Conservation (phyloP, 768 basidiomycete genomes). For the Termitomyces sp. region DNA sequence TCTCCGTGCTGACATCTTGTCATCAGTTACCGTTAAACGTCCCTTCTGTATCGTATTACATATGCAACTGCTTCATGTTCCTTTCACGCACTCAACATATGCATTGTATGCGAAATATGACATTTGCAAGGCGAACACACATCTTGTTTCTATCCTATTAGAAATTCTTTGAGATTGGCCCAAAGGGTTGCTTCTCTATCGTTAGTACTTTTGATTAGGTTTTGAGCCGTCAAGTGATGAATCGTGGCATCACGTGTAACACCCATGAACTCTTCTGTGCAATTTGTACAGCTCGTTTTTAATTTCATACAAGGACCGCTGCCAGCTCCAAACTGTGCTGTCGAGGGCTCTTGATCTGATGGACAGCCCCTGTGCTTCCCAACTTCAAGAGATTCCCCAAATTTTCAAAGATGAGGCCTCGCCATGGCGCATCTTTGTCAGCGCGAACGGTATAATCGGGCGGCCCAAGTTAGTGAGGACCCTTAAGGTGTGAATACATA, state of each 20-base stretch:
- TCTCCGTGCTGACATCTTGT: conserved; percentile 6
- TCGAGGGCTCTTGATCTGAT: neutral
- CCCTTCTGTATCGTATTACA: conserved; percentile 23
- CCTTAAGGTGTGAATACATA: conserved; percentile 34
- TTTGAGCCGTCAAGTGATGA: neutral
- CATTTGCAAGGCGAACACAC: neutral
- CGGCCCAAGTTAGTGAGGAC: conserved; percentile 48
- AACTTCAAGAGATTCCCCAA: conserved; percentile 1
- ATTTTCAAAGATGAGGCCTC: conserved; percentile 34
- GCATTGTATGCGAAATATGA: conserved; percentile 25
- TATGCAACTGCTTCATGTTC: conserved; percentile 39
- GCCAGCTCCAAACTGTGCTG: neutral
- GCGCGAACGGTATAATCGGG: conserved; percentile 43
- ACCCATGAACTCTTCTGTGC: neutral
- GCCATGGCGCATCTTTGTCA: conserved; percentile 48
- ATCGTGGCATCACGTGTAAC: neutral
- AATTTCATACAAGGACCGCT: neutral
- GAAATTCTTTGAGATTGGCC: neutral
- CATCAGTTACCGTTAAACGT: conserved; percentile 72
- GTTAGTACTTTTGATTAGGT: neutral
- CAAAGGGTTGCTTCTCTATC: neutral
- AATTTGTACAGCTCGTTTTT: neutral
- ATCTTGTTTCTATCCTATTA: neutral
- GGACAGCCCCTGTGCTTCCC: conserved; percentile 1
- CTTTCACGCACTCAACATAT: conserved; percentile 29